Base-by-base conservation (phyloP, 2,329 filamentous ascomycete genomes). In the Kalaharituber pfeilii region DNA sequence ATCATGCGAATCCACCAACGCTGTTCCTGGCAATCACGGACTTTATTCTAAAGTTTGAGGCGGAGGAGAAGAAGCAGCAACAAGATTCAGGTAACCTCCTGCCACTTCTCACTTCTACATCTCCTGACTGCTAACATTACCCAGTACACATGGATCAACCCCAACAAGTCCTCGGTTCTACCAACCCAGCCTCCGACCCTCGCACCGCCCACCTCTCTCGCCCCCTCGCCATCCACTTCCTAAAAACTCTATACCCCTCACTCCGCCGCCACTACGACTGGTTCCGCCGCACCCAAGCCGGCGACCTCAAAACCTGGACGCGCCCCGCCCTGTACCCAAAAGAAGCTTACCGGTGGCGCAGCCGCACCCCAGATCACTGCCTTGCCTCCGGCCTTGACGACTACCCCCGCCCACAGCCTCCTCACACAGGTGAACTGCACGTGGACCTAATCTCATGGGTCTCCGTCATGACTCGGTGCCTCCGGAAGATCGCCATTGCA, bases 1-100 rank as follows among this genome's bases (percentile, higher is more conserved):
- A 96, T 68, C 95, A 95, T 65, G 91, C 91, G 51, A 98, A 98
- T 68, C 91, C 91, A 0, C 91, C 91, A 0, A 96, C 91, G 0
- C 75, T 96, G 1, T 95, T 94, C 70, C 80, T 96, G 65, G 81
- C 91, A 57, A 74, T 98, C 15, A 86, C 93, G 60, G 76, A 76
- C 8, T 87, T 95, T 65, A 78, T 94, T 65, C 81, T 86, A 66
- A 88, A 84, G 66, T 75, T 93, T 30, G 76, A 80, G 55, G 69
- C 62, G 52, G 70, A 71, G 57, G 66, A 69, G 39, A 72, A 68
- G 53, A 74, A 76, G 62, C 68, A 65, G 4, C 64, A 75, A 1
- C 65, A 67, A 0, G 33, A 13, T 39, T 39, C 33, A n/a, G n/a
- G n/a, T n/a, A n/a, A n/a, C n/a, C n/a, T n/a, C n/a, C n/a, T n/a